Evolutionary conservation across 2,329 filamentous ascomycete genomes (phyloP).

Genomic region (Zasmidium angulare): DNA sequence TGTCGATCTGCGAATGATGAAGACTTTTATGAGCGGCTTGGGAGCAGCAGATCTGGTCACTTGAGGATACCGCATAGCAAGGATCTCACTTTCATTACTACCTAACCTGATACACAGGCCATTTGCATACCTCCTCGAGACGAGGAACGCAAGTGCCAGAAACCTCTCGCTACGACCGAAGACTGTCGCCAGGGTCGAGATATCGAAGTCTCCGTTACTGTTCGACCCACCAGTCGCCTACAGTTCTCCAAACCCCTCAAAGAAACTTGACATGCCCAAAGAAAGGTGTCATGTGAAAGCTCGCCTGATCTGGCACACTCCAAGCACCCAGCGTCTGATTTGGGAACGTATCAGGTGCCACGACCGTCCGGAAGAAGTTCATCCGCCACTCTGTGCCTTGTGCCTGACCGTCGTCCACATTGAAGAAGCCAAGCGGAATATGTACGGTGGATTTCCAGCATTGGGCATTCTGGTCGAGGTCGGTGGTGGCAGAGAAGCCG

Average conservation of each 20-base stretch:
- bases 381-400: conserved; percentile 20
- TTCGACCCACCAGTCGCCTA: too few relatives aligned
- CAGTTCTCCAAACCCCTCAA: conserved; percentile 3
- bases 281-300: conserved; percentile 16
- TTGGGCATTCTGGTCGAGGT: conserved; percentile 2
- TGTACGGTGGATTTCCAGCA: conserved; percentile 8
- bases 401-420: conserved; percentile 12
- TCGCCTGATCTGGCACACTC: conserved; percentile 13
- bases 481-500: conserved; percentile 8
- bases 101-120: too few relatives aligned
- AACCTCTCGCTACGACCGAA: not conserved
- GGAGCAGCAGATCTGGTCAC: not conserved
- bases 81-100: too few relatives aligned
- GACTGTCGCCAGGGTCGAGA: too few relatives aligned
- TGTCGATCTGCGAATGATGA: too few relatives aligned
- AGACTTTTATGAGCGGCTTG: not conserved
- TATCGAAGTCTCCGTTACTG: too few relatives aligned
- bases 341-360: conserved; percentile 11
- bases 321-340: conserved; percentile 12
- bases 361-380: conserved; percentile 21
- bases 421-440: conserved; percentile 17
- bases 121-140: too few relatives aligned
- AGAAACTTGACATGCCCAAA: conserved; percentile 16
- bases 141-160: too few relatives aligned
- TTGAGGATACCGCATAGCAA: not conserved